phyloP scores from a whole-genome alignment of 176 grass and related monocot genomes.

The Eleusine indica region DNA sequence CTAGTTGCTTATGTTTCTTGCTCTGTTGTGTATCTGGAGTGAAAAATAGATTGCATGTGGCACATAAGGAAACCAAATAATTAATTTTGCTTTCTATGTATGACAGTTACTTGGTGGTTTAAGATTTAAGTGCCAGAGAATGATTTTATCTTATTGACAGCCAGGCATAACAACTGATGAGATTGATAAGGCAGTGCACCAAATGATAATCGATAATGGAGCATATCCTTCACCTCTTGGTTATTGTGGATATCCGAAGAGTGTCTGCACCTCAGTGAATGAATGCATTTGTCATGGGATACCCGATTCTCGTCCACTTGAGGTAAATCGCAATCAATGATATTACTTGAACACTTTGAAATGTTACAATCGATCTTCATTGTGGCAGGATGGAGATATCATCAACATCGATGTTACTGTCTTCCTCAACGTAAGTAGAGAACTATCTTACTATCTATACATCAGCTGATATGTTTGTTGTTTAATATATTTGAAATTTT shows the following conservation, averaged over 20 bases:
- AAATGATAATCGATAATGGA: constrained; percentile 91
- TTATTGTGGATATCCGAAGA: constrained; percentile 92
- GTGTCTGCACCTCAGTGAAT: constrained; percentile 95
- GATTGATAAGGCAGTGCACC: constrained; percentile 94
- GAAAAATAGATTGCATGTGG: constrained; percentile 16
- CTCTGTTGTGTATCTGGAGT: constrained; percentile 15
- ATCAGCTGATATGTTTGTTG: constrained; percentile 17
- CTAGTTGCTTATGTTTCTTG: constrained; percentile 6
- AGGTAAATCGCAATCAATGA: constrained; percentile 50
- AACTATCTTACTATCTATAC: constrained; percentile 1
- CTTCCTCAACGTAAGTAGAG: constrained; percentile 83
- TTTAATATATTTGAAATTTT: background rate
- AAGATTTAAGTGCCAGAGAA: constrained; percentile 28
- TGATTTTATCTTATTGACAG: constrained; percentile 62
- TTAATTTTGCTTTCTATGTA: constrained; percentile 28
- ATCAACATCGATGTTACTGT: constrained; percentile 98
- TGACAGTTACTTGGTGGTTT: constrained; percentile 4
- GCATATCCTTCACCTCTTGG: constrained; percentile 95
- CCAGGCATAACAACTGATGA: constrained; percentile 94
- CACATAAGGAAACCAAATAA: background rate
- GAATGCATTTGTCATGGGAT: constrained; percentile 99
- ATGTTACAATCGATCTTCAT: constrained; percentile 33
- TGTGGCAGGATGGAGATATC: constrained; percentile 92
- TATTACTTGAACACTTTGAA: constrained; percentile 8
- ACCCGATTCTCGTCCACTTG: constrained; percentile 88